phyloP scores from a whole-genome alignment of 148 eudicot genomes.

The Heliamphora exappendiculata region DNA sequence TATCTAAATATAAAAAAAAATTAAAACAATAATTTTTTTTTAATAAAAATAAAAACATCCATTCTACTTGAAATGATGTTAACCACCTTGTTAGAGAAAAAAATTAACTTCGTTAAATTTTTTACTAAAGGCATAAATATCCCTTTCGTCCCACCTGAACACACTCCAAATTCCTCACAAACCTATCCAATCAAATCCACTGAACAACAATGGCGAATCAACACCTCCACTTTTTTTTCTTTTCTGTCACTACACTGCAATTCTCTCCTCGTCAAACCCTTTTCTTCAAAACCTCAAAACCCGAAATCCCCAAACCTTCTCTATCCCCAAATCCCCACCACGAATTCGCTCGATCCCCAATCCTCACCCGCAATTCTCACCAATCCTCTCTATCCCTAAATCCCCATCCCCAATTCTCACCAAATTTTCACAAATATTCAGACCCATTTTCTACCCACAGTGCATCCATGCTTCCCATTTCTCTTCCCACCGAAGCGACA shows the following conservation, averaged over 20 bases:
- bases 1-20: too few relatives aligned
- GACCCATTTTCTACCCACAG: not conserved
- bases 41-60: too few relatives aligned
- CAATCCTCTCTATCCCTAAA: not conserved
- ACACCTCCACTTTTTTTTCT: conserved; percentile 27
- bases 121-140: too few relatives aligned
- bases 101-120: too few relatives aligned
- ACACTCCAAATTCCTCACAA: not conserved
- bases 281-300: conserved; percentile 14
- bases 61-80: too few relatives aligned
- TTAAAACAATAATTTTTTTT: too few relatives aligned
- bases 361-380: conserved; percentile 12
- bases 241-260: conserved; percentile 16
- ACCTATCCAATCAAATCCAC: not conserved
- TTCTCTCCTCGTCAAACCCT: conserved; percentile 15
- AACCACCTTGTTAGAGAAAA: too few relatives aligned
- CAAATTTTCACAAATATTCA: not conserved
- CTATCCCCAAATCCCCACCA: too few relatives aligned
- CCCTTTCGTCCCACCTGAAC: not conserved
- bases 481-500: conserved; percentile 20
- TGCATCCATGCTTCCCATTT: conserved; percentile 22
- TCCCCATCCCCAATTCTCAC: conserved; percentile 1
- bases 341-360: too few relatives aligned
- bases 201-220: conserved; percentile 36
- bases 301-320: conserved; percentile 9